These are phyloP conservation scores for Talinum fruticosum DNA, from an alignment of 148 eudicot species.

Conservation along the genomic window DNA sequence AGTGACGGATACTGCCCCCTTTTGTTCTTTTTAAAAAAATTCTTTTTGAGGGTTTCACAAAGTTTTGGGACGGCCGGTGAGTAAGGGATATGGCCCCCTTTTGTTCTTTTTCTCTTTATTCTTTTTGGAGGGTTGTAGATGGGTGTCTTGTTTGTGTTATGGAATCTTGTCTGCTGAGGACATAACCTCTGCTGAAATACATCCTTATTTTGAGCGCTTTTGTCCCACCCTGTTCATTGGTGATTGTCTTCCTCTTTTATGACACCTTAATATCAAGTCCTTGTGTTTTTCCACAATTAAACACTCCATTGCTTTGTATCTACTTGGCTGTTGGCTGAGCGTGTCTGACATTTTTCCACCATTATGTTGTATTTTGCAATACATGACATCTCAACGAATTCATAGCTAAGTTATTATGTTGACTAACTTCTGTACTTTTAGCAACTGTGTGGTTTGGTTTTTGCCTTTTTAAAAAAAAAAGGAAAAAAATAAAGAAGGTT, in stretches of 20 bases:
- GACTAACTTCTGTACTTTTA: neutral
- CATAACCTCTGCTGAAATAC: neutral
- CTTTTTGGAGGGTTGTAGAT: no score
- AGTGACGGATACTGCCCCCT: neutral
- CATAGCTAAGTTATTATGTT: neutral
- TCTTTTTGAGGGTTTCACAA: no score
- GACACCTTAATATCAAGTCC: neutral
- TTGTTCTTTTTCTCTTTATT: no score
- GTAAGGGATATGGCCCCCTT: no score
- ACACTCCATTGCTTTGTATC: neutral
- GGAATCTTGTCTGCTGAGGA: neutral
- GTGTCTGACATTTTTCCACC: neutral
- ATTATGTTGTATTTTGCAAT: neutral
- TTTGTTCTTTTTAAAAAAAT: neutral
- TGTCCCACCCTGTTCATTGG: neutral
- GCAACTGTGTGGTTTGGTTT: neutral
- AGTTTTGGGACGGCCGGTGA: no score
- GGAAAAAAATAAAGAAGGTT: neutral
- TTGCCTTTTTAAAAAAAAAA: neutral
- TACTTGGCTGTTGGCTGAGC: neutral
- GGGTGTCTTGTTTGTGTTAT: neutral
- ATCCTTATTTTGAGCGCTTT: neutral
- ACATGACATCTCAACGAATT: neutral
- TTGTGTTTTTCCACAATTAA: neutral
- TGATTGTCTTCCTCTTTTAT: no score